Evolutionary conservation across 192 early-diverging fungal species (phyloP).

Genomic region (Podila horticola): DNA sequence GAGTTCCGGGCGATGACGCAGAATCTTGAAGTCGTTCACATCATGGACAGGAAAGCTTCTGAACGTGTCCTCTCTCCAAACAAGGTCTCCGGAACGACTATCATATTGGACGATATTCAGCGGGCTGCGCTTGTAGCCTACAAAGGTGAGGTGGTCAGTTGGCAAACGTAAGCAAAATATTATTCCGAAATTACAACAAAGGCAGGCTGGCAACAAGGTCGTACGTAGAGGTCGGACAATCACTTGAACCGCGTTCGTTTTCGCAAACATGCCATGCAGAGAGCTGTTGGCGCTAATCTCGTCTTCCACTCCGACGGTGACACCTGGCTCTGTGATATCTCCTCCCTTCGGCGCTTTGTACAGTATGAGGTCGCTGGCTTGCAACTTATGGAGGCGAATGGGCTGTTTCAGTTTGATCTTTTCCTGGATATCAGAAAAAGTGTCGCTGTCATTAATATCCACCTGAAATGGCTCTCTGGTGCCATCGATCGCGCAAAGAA

Average conservation of each 20-base stretch:
- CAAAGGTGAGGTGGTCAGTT: slow-evolving; percentile 2
- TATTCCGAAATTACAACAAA: neutral
- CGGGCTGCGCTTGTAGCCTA: slow-evolving; percentile 18
- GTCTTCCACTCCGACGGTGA: slow-evolving; percentile 21
- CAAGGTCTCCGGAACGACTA: slow-evolving; percentile 30
- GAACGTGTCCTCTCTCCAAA: slow-evolving; percentile 39
- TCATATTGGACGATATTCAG: slow-evolving; percentile 32
- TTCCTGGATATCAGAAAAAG: slow-evolving; percentile 4
- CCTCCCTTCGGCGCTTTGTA: slow-evolving; percentile 13
- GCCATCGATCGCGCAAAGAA: slow-evolving; percentile 26
- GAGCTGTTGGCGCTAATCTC: slow-evolving; percentile 17
- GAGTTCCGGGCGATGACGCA: slow-evolving; percentile 18
- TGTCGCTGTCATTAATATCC: slow-evolving; percentile 19
- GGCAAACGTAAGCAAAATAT: slow-evolving; percentile 11
- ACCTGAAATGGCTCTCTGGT: slow-evolving; percentile 10
- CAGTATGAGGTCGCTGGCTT: slow-evolving; percentile 1
- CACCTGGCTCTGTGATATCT: slow-evolving; percentile 24
- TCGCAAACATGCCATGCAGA: slow-evolving; percentile 27
- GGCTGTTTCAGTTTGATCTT: neutral
- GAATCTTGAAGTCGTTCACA: slow-evolving; percentile 25
- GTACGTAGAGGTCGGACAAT: slow-evolving; percentile 32
- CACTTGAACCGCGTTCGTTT: slow-evolving; percentile 27
- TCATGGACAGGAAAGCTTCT: slow-evolving; percentile 23
- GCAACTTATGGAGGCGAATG: too few species aligned
- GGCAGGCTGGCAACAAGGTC: slow-evolving; percentile 5